Evolutionary conservation across 2,329 filamentous ascomycete species (phyloP), one percentile per base, ranked within the genome.

Genomic region (Sphaerostilbella broomeana): DNA sequence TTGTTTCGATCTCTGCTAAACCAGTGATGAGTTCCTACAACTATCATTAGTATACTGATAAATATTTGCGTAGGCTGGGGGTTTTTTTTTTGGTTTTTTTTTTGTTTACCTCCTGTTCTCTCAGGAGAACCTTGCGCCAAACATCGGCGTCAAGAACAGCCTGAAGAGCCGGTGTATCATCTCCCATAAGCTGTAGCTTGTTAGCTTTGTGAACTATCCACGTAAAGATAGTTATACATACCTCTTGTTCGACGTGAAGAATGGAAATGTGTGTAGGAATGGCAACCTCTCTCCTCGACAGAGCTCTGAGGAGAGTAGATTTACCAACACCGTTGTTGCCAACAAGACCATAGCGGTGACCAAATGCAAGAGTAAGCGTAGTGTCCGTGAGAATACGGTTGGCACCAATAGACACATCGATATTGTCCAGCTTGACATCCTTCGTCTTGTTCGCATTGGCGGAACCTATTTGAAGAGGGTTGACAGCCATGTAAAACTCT

Each of bases 401-500:
- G 41, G 90, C 90, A 46, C 86, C 81, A 56, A 98, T 95, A 29
- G 87, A 84, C 39, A 98, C 85, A 63, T 98, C 92, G 58, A 95
- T 87, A 53, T 86, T 88, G 64, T 98, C 92, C 51, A 98, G 72
- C 69, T 97, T 98, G 73, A 98, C 89, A 60, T 98, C 92, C 73
- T 98, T 98, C 64, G 89, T 95, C 80, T 97, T 98, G 51, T 79
- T 77, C 44, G 84, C 68, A 21, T 81, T 75, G 41, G 76, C 33
- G 10, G 42, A 63, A 49, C 73, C 90, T 45, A 97, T 57, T 60
- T 97, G 90, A 47, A 98, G 75, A 45, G 92, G 92, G 63, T 98
- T 98, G 70, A 98, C 92, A 38, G 87, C 84, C 92, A 98, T 97
- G 76, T 94, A 98, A 68, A 98, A 97, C 61, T 98, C 92, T 65